A percentile compares a stretch with the other conserved stretches of the same genome.
phyloP scores from a whole-genome alignment of 208 protist species.

The Phytomonas francai region DNA sequence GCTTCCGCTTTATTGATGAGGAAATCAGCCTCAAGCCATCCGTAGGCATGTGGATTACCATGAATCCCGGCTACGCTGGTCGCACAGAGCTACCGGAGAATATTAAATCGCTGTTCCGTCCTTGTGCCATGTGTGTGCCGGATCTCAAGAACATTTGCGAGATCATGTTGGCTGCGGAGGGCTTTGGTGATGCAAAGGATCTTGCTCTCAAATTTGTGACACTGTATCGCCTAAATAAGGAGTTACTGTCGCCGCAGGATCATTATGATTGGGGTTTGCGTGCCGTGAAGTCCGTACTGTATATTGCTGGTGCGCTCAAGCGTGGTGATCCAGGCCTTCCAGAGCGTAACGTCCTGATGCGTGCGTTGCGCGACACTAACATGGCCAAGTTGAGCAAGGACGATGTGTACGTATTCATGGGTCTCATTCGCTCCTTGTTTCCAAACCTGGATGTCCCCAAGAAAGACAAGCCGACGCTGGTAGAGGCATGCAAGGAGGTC shows the following conservation, averaged over 20 bases:
- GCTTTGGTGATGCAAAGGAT: conserved; percentile 94
- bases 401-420: conserved; percentile 97
- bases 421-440: conserved; percentile 96
- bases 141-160: conserved; percentile 98
- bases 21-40: conserved; percentile 87
- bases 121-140: conserved; percentile 97
- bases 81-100: conserved; percentile 96
- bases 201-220: conserved; percentile 98
- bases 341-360: conserved; percentile 96
- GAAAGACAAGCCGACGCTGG: conserved; percentile 91
- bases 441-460: conserved; percentile 93
- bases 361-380: conserved; percentile 96
- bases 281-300: conserved; percentile 97
- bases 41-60: conserved; percentile 96
- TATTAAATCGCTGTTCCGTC: conserved; percentile 96
- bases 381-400: conserved; percentile 97
- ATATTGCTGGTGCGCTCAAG: conserved; percentile 95
- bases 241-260: conserved; percentile 96
- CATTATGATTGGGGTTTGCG: conserved; percentile 99
- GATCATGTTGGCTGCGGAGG: conserved; percentile 97
- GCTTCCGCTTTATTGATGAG: conserved; percentile 95
- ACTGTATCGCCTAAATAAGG: conserved; percentile 94
- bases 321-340: conserved; percentile 91
- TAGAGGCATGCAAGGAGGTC: conserved; percentile 86
- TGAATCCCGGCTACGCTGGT: conserved; percentile 96